These are phyloP conservation scores for Coemansia guatemalensis DNA, from an alignment of 192 early-diverging fungal species.

Conservation along the genomic window DNA sequence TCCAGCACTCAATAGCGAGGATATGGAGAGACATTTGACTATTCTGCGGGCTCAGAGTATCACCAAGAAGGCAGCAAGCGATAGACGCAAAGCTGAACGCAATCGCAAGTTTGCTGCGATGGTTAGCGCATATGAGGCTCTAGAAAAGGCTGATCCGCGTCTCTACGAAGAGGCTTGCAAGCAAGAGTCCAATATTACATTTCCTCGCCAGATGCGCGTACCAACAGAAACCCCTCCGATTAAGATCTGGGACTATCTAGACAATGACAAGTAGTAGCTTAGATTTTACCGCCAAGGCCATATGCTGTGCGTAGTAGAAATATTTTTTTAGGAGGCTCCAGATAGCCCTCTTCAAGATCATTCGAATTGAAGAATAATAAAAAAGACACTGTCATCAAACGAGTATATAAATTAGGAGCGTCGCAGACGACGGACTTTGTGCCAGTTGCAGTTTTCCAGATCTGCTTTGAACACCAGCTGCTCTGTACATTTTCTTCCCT, in stretches of 20 bases:
- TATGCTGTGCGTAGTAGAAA: too few species aligned
- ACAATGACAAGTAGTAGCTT: too few species aligned
- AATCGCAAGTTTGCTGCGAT: constrained; percentile 63
- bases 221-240: constrained; percentile 72
- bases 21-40: constrained; percentile 63
- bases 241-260: constrained; percentile 66
- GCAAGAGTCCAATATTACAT: constrained; percentile 59
- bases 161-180: constrained; percentile 66
- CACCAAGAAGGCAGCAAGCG: constrained; percentile 54
- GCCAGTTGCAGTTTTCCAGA: constrained; percentile 21
- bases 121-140: constrained; percentile 63
- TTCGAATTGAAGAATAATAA: not conserved
- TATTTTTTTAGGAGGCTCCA: too few species aligned
- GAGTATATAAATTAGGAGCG: not conserved
- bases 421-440: constrained; percentile 26
- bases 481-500: constrained; percentile 24
- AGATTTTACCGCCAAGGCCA: too few species aligned
- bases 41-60: constrained; percentile 73
- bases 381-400: not conserved
- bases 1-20: constrained; percentile 54
- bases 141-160: constrained; percentile 58
- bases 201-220: constrained; percentile 72
- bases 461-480: constrained; percentile 31
- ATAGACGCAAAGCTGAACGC: constrained; percentile 47
- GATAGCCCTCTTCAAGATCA: too few species aligned